Base-by-base conservation (phyloP, 345 rosid genomes). In the Salix exigua region DNA sequence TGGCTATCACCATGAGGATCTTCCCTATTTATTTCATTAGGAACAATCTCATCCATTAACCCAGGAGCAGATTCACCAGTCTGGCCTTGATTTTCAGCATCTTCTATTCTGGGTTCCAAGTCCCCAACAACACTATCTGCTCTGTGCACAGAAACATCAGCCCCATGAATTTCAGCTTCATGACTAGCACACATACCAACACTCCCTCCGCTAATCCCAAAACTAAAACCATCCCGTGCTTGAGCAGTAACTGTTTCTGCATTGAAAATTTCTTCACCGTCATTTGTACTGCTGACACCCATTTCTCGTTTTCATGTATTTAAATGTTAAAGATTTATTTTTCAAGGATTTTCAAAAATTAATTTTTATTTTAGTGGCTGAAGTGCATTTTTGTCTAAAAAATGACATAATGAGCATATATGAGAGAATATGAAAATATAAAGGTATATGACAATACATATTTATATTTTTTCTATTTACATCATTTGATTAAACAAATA, bases 161-260 rank as follows among this genome's bases (percentile, higher is more conserved):
- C 91, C 44, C 99, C 99, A 67, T 84, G 95, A 81, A 96, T 96
- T 85, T 96, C 97, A 71, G 99, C 99, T 87, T 96, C 99, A 79
- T 96, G 97, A 79, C 98, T 96, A 74, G 94, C 99, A 84, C 99
- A 94, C 99, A 96, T 94, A 70, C 99, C 99, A 70, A 96, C 95
- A 81, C 99, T 94, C 70, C 98, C 99, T 72, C 98, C 99, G 81
- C 99, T 96, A 66, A 96, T 85, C 76, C 98, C 98, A 83, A 96
- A 87, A 86, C 98, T 94, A 44, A 90, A 85, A 71, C 98, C 95
- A 78, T 91, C 98, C 84, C 95, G 86, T 23, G 97, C 97, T 66
- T 89, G 93, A n/a, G 91, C 94, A 3, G 98, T 91, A 77, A 88
- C 84, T 64, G 97, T 93, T 83, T 91, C 99, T 62, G 97, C 87